Evolutionary conservation across 306 rosid genomes (phyloP).

Genomic region (Inga oerstediana): DNA sequence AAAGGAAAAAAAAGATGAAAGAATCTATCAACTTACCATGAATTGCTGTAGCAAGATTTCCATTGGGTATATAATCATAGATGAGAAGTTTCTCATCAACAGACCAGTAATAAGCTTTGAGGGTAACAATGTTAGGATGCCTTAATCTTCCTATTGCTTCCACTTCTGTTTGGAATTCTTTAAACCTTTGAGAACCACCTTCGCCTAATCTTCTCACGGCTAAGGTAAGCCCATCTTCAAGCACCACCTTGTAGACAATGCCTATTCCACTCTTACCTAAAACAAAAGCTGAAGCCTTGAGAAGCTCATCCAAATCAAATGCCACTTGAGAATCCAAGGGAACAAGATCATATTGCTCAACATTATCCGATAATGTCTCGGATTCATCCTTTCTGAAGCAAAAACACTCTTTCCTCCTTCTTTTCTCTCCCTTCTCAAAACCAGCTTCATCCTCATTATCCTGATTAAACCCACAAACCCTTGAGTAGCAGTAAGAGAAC

Average conservation of each 20-base stretch:
- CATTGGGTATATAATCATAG: slow-evolving; percentile 87
- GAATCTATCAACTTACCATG: slow-evolving; percentile 58
- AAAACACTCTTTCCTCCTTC: slow-evolving; percentile 61
- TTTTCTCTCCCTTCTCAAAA: slow-evolving; percentile 57
- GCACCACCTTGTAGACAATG: slow-evolving; percentile 96
- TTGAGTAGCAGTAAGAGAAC: slow-evolving; percentile 82
- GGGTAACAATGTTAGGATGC: slow-evolving; percentile 83
- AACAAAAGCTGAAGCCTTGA: slow-evolving; percentile 98
- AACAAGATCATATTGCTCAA: slow-evolving; percentile 89
- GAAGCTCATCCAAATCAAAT: slow-evolving; percentile 97
- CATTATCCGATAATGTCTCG: slow-evolving; percentile 69
- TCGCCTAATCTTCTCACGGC: slow-evolving; percentile 98
- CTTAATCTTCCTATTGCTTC: slow-evolving; percentile 95
- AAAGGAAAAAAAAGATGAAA: not conserved
- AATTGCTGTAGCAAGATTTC: slow-evolving; percentile 85
- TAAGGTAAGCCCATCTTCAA: slow-evolving; percentile 83
- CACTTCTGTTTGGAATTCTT: slow-evolving; percentile 96
- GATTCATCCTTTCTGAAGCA: slow-evolving; percentile 85
- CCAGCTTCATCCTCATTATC: slow-evolving; percentile 49
- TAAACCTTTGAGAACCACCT: slow-evolving; percentile 98
- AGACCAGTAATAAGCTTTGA: slow-evolving; percentile 97
- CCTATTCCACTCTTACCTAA: slow-evolving; percentile 95
- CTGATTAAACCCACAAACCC: slow-evolving; percentile 62
- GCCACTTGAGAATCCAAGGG: slow-evolving; percentile 78
- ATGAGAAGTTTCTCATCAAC: slow-evolving; percentile 98